Evolutionary conservation across 495 filamentous ascomycete species (phyloP).

Genomic region (Lepraria neglecta): DNA sequence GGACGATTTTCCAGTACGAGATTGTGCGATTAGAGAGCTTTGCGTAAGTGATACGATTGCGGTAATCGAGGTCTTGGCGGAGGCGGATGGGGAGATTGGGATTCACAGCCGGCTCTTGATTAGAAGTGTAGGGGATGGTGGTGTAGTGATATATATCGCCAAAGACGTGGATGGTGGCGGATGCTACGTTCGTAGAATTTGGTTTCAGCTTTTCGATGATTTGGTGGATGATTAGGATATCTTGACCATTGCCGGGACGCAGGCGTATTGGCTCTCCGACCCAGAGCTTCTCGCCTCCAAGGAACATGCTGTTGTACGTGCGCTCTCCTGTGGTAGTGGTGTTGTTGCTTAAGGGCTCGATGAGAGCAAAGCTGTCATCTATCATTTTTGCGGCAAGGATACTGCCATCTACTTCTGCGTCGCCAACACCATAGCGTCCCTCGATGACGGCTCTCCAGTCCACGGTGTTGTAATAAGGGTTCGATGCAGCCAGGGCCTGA

Average conservation of each 20-base stretch:
- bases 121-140: conserved; percentile 31
- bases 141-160: conserved; percentile 47
- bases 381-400: conserved; percentile 54
- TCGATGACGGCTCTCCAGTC: conserved; percentile 45
- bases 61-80: conserved; percentile 40
- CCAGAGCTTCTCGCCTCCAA: conserved; percentile 60
- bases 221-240: conserved; percentile 47
- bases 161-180: conserved; percentile 31
- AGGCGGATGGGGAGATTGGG: conserved; percentile 41
- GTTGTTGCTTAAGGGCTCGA: conserved; percentile 40
- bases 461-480: conserved; percentile 41
- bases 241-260: conserved; percentile 35
- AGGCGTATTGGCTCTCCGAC: conserved; percentile 52
- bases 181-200: conserved; percentile 21
- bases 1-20: conserved; percentile 43
- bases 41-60: conserved; percentile 41
- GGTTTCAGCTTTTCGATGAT: conserved; percentile 30
- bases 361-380: conserved; percentile 50
- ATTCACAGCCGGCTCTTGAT: conserved; percentile 28
- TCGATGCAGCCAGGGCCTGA: conserved; percentile 24
- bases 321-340: conserved; percentile 37
- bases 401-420: conserved; percentile 53
- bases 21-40: conserved; percentile 26
- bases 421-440: conserved; percentile 39
- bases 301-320: conserved; percentile 51